These are phyloP conservation scores for Penicillium maclennaniae DNA, from an alignment of 495 filamentous ascomycete species.

Conservation along the genomic window DNA sequence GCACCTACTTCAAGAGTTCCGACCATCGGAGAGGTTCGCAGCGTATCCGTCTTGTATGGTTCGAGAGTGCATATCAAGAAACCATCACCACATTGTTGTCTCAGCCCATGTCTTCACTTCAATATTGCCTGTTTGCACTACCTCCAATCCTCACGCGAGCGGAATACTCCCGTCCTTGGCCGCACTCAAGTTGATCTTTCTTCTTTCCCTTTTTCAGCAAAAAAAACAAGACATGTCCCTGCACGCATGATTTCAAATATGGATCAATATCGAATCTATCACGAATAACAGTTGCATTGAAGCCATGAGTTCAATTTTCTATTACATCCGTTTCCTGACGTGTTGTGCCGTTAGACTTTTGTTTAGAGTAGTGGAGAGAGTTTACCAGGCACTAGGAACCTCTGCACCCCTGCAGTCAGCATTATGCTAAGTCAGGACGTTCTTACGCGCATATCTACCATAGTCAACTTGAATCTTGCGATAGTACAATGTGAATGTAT, in stretches of 20 bases:
- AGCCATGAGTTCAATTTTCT: conserved; percentile 3
- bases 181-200: conserved; percentile 6
- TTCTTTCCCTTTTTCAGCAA: conserved; percentile 6
- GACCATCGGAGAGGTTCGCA: not conserved
- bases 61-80: not conserved
- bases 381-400: not conserved
- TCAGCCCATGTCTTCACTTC: not conserved
- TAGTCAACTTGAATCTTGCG: not conserved
- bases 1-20: not conserved
- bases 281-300: conserved; percentile 24
- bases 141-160: not conserved
- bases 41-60: not conserved
- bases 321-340: not conserved
- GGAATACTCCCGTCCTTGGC: not conserved
- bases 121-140: not conserved
- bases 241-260: conserved; percentile 18
- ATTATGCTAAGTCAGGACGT: not conserved
- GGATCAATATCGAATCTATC: conserved; percentile 16
- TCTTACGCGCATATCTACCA: not conserved
- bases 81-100: not conserved
- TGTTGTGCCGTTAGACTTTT: not conserved
- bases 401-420: not conserved
- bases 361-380: not conserved
- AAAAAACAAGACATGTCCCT: conserved; percentile 12
- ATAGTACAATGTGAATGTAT: too few relatives aligned